Evolutionary conservation across 352 stramenopile species (phyloP).

Genomic region (Phytophthora pseudosyringae): DNA sequence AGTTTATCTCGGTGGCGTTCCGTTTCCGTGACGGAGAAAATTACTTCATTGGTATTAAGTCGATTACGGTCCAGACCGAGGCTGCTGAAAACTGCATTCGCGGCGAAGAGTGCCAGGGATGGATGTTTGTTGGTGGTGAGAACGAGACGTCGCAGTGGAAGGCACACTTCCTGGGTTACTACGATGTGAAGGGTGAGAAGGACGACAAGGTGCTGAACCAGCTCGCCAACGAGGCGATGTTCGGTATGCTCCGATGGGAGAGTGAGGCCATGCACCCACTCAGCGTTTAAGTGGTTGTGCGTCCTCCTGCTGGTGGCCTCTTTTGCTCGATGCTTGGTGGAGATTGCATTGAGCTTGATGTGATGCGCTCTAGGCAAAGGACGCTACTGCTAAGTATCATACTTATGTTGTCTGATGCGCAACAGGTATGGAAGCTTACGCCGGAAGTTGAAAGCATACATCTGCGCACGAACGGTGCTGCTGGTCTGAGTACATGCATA

Average conservation of each 20-base stretch:
- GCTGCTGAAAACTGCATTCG: conserved; percentile 80
- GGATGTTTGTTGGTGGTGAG: conserved; percentile 82
- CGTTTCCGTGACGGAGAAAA: conserved; percentile 75
- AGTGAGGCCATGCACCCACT: conserved; percentile 85
- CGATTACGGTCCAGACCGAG: conserved; percentile 74
- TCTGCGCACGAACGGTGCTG: neutral
- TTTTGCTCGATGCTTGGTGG: too few species aligned
- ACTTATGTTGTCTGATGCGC: too few species aligned
- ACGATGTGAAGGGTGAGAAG: conserved; percentile 86
- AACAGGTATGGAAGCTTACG: neutral
- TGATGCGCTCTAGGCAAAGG: neutral
- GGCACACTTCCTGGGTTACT: conserved; percentile 81
- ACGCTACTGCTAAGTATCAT: neutral
- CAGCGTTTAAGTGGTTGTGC: conserved; percentile 38
- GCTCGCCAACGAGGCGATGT: conserved; percentile 85
- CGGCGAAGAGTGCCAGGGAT: conserved; percentile 82
- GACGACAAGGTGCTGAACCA: conserved; percentile 87
- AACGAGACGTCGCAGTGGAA: conserved; percentile 77
- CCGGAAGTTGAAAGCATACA: neutral
- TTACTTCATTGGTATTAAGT: conserved; percentile 83
- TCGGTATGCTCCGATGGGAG: conserved; percentile 87
- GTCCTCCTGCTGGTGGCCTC: too few species aligned
- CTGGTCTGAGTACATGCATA: conserved; percentile 29
- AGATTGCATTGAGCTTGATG: too few species aligned
- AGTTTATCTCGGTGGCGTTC: conserved; percentile 84